Conservation (phyloP, 495 filamentous ascomycete genomes). For the Hypoxylon fragiforme region DNA sequence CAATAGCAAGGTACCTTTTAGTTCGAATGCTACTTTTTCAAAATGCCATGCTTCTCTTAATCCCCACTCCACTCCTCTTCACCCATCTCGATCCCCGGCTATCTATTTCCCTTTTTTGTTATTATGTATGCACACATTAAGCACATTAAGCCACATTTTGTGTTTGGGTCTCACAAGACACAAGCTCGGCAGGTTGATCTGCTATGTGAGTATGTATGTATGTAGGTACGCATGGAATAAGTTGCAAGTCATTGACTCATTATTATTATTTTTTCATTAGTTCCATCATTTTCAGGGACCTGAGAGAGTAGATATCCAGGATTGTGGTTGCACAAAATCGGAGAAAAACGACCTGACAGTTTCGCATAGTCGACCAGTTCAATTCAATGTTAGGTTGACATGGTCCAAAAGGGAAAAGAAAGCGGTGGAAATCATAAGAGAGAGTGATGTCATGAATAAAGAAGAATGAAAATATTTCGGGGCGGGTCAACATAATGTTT, state of each 20-base stretch:
- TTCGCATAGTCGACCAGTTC: too few relatives aligned
- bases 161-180: conserved; percentile 20
- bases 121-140: conserved; percentile 19
- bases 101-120: conserved; percentile 14
- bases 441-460: not conserved
- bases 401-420: not conserved
- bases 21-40: conserved; percentile 34
- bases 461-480: not conserved
- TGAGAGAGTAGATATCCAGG: not conserved
- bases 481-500: not conserved
- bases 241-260: too few relatives aligned
- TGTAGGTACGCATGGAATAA: too few relatives aligned
- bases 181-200: conserved; percentile 28
- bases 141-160: conserved; percentile 28
- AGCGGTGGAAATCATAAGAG: not conserved
- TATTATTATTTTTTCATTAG: too few relatives aligned
- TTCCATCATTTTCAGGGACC: too few relatives aligned
- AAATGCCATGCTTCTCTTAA: conserved; percentile 30
- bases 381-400: too few relatives aligned
- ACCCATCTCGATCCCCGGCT: conserved; percentile 33
- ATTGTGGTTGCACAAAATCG: conserved; percentile 5
- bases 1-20: too few relatives aligned
- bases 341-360: not conserved
- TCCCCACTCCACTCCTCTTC: conserved; percentile 1
- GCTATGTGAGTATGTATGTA: conserved; percentile 2